Evolutionary conservation across 371 early-diverging fungal species (phyloP).

Genomic region (Mucor mucedo): DNA sequence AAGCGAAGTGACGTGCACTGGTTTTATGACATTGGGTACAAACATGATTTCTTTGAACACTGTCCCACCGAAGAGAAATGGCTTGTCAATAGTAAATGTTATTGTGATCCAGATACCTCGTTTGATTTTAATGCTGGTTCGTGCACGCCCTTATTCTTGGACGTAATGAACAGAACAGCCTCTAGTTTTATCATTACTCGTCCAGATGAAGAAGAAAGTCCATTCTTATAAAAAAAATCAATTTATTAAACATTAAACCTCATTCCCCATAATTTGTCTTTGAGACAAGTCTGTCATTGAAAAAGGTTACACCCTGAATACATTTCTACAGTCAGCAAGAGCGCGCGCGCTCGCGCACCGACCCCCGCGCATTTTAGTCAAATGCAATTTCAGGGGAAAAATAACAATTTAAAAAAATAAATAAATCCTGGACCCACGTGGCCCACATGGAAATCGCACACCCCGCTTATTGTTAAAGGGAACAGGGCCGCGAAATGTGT

Average conservation of each 20-base stretch:
- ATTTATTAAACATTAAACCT: background rate
- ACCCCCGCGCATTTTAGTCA: no score
- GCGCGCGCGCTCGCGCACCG: no score
- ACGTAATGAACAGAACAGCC: slow-evolving; percentile 32
- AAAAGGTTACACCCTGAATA: no score
- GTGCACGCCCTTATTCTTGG: slow-evolving; percentile 32
- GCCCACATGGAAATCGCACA: no score
- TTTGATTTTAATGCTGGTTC: slow-evolving; percentile 37
- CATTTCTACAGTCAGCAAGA: no score
- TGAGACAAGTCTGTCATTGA: background rate
- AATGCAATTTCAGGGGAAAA: no score
- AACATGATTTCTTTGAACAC: slow-evolving; percentile 70
- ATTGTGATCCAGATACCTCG: slow-evolving; percentile 52
- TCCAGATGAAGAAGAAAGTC: slow-evolving; percentile 20
- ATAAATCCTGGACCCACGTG: no score
- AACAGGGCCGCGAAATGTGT: no score
- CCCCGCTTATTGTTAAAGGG: no score
- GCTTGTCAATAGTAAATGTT: slow-evolving; percentile 54
- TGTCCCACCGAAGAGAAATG: slow-evolving; percentile 65
- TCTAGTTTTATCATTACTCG: slow-evolving; percentile 34
- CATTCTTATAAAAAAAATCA: background rate
- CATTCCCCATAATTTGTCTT: background rate
- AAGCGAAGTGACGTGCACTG: slow-evolving; percentile 81
- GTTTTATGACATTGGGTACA: slow-evolving; percentile 89
- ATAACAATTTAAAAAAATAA: no score